Evolutionary conservation across 148 eudicot species (phyloP), one percentile per base, ranked within the genome.

Genomic region (Arctostaphylos glauca): DNA sequence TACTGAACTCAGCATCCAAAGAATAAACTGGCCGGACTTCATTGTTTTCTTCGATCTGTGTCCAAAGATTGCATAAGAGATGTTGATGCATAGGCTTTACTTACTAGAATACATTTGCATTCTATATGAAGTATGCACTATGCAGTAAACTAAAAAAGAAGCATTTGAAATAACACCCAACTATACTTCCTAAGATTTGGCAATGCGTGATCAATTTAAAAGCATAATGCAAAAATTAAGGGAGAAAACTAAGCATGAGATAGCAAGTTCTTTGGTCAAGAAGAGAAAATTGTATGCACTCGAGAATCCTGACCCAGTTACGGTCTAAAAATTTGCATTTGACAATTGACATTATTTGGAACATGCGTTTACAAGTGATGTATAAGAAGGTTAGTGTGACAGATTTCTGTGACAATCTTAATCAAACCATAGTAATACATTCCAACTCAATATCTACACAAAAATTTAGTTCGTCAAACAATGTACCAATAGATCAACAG

Each of bases 1-100:
- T 89, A 47, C 95, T 83, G 81, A 95, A 95, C 90, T 95, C 98
- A 38, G 98, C 97, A 85, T 93, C 90, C 87, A 93, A 87, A 48
- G 93, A 78, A 83, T 89, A 91, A 60, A 95, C 84, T 47, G 94
- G 83, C 19, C 84, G 78, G 83, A 92, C 92, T 83, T 93, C 91
- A 84, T 88, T 92, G 78, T 81, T 84, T 43, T 95, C 88, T 84
- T 93, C 97, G 83, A 84, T 86, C 98, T 95, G 90, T 59, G 72
- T 60, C n/a, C 50, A 78, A 76, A 80, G 25, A 47, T 72, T 43
- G 74, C 46, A 70, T 15, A 70, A 41, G 74, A 1, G 49, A 71
- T 68, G 41, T 71, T 71, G 3, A 64, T 48, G 5, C 49, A 43
- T 0, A 16, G 47, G 74, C 74, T 71, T 43, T 43, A 71, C 74